A percentile compares a stretch with the other conserved stretches of the same genome.
These are phyloP conservation scores for Paraglomus brasilianum DNA, from an alignment of 192 early-diverging fungal species.

Conservation along the genomic window DNA sequence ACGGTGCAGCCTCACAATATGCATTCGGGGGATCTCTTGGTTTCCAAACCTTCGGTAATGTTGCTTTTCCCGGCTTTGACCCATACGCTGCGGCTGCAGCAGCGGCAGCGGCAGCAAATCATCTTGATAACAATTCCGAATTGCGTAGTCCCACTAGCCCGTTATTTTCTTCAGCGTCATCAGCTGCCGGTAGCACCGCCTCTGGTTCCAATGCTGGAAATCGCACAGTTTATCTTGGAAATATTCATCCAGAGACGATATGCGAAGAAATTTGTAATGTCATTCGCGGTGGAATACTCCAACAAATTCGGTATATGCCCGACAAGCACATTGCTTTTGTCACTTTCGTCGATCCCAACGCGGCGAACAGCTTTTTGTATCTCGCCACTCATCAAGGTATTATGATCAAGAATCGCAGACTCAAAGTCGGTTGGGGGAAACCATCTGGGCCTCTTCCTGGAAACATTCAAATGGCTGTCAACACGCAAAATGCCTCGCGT, in stretches of 20 bases:
- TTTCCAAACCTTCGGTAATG: conserved; percentile 33
- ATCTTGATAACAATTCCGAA: conserved; percentile 23
- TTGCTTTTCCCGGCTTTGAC: conserved; percentile 27
- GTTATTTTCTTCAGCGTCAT: conserved; percentile 20
- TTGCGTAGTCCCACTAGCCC: conserved; percentile 29
- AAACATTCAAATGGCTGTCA: conserved; percentile 35
- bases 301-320: conserved; percentile 70
- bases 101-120: conserved; percentile 25
- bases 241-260: conserved; percentile 72
- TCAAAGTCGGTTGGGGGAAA: conserved; percentile 85
- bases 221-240: conserved; percentile 83
- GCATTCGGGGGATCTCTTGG: conserved; percentile 16
- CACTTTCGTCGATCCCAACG: conserved; percentile 74
- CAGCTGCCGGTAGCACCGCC: conserved; percentile 24
- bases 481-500: conserved; percentile 56
- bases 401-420: conserved; percentile 66
- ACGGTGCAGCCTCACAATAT: conserved; percentile 28
- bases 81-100: conserved; percentile 29
- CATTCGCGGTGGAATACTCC: conserved; percentile 82
- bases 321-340: conserved; percentile 84
- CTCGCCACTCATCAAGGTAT: conserved; percentile 59
- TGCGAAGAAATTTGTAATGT: conserved; percentile 84
- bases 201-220: conserved; percentile 47
- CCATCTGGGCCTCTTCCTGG: conserved; percentile 54
- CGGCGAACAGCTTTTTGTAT: conserved; percentile 64